Evolutionary conservation across 2,329 filamentous ascomycete species (phyloP), one percentile per base, ranked within the genome.

Genomic region (Teratosphaeria gauchensis): DNA sequence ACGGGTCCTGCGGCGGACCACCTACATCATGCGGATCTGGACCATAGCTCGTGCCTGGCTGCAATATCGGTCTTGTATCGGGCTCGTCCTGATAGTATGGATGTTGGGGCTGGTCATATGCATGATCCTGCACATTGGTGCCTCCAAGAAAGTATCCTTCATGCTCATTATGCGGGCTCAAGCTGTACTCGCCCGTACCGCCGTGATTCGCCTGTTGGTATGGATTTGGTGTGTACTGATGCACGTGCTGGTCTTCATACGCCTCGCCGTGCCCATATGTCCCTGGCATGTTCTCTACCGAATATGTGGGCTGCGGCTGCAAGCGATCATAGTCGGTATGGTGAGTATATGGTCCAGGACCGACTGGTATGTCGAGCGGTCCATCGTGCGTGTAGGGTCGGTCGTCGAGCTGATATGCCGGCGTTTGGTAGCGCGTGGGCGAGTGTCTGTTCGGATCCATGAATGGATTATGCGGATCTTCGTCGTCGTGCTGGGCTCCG

Each of bases 331-430:
- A 86, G n/a, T 16, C 28, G 53, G 51, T 9, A 14, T 31, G 52
- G 31, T 52, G 46, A 8, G 12, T 16, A 60, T 77, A 74, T 55
- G 73, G 70, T 28, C 73, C 74, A 31, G 82, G 81, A 3, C 82
- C 85, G 75, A 83, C 81, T 60, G 86, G 88, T 71, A 90, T 89
- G 65, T 89, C 83, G 55, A 92, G 77, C 61, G 84, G 85, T 54
- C 77, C 73, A 64, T 74, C 67, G 64, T 73, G 80, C 21, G 74
- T 74, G 71, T 90, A 92, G 8, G 86, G 84, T 64, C 85, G 83
- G 72, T 95, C 89, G 52, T 94, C 87, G 53, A 95, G 81, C 71
- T 95, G 89, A 73, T 96, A 95, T 64, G 87, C 83, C 16, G 87
- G 76, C 31, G 87, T 88, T 56, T 89, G 89, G 58, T 88, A 84